Percentiles rank a stretch among this genome's conserved stretches.
Evolutionary conservation across 768 basidiomycete genomes (phyloP).

Genomic region (Boletus barrowsii): DNA sequence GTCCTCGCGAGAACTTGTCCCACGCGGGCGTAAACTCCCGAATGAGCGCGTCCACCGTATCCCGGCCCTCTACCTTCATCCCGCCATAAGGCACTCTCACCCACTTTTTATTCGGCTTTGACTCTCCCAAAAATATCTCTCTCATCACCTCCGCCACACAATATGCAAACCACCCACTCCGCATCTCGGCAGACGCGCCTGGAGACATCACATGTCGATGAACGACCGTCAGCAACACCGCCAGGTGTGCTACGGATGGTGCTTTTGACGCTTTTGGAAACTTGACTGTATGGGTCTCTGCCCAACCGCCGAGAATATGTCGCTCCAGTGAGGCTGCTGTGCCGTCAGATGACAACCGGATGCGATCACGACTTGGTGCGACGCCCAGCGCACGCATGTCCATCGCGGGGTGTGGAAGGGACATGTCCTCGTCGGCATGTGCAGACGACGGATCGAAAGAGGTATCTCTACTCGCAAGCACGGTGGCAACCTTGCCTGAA

Average conservation of each 20-base stretch:
- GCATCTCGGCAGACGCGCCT: background rate
- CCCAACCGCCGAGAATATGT: background rate
- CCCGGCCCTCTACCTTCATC: conserved; percentile 3
- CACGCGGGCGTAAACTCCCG: conserved; percentile 8
- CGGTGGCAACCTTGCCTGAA: background rate
- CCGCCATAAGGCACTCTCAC: conserved; percentile 10
- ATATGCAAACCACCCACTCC: conserved; percentile 14
- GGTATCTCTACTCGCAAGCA: background rate
- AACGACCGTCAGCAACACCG: background rate
- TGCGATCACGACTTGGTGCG: background rate
- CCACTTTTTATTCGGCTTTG: conserved; percentile 10
- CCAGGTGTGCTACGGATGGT: background rate
- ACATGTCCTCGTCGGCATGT: background rate
- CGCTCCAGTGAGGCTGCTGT: background rate
- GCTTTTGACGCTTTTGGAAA: background rate
- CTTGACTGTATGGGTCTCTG: background rate
- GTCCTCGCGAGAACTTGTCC: conserved; percentile 7
- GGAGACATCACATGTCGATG: background rate
- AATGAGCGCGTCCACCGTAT: conserved; percentile 6
- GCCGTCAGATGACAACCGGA: background rate
- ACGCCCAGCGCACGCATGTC: background rate
- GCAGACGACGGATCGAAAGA: background rate
- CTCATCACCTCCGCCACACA: conserved; percentile 9
- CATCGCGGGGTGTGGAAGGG: background rate
- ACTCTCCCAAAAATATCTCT: conserved; percentile 10